Conservation (phyloP, 805 yeast species). For the Candida parachauliodes region DNA sequence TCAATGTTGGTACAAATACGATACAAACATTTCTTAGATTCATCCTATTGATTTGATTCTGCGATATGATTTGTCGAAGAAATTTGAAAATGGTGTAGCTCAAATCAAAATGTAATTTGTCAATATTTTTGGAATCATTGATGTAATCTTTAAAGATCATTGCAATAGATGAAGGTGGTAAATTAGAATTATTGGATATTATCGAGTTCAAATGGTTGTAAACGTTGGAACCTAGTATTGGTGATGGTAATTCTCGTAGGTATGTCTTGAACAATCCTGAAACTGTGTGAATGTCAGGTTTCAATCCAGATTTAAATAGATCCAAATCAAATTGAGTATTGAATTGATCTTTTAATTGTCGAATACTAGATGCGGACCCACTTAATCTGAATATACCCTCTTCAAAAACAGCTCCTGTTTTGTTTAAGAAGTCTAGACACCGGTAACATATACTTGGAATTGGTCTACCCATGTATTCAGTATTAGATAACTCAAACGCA, state of each 20-base stretch:
- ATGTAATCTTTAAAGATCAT: slow-evolving; percentile 30
- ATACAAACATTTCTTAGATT: slow-evolving; percentile 72
- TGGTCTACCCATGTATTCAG: slow-evolving; percentile 38
- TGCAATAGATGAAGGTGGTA: slow-evolving; percentile 22
- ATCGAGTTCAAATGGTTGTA: slow-evolving; percentile 27
- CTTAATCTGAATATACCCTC: slow-evolving; percentile 90
- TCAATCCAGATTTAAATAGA: slow-evolving; percentile 42
- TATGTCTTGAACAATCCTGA: slow-evolving; percentile 83
- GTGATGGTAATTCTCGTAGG: slow-evolving; percentile 70
- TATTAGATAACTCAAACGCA: slow-evolving; percentile 51
- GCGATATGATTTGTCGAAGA: slow-evolving; percentile 58
- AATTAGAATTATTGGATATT: slow-evolving; percentile 15
- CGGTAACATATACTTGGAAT: slow-evolving; percentile 77
- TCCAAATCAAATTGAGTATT: slow-evolving; percentile 69
- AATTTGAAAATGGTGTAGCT: slow-evolving; percentile 65
- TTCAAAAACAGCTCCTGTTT: slow-evolving; percentile 69
- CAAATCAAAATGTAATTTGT: slow-evolving; percentile 54
- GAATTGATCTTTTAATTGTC: slow-evolving; percentile 64
- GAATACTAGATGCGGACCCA: slow-evolving; percentile 79
- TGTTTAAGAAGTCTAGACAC: slow-evolving; percentile 65
- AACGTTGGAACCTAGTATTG: slow-evolving; percentile 57
- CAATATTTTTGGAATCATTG: slow-evolving; percentile 36
- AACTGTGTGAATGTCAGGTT: slow-evolving; percentile 77
- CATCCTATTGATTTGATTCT: slow-evolving; percentile 74
- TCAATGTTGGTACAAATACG: slow-evolving; percentile 78